phyloP scores from a whole-genome alignment of 2,329 filamentous ascomycete species.

The Fusarium coicis region DNA sequence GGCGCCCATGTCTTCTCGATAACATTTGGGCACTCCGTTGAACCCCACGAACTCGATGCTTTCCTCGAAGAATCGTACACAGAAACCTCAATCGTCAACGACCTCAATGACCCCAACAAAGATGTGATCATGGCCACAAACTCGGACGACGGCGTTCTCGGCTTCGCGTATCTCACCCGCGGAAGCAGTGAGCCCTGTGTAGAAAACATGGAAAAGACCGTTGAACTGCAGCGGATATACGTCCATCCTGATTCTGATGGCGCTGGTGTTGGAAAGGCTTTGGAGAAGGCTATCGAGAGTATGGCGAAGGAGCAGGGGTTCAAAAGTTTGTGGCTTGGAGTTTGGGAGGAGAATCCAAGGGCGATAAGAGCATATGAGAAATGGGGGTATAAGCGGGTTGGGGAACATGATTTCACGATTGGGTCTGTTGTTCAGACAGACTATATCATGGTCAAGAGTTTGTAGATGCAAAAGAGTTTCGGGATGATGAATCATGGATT shows the following conservation, averaged over 20 bases:
- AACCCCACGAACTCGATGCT: constrained; percentile 49
- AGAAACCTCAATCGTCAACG: constrained; percentile 44
- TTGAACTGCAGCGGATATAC: constrained; percentile 59
- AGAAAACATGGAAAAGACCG: constrained; percentile 38
- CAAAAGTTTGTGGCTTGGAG: constrained; percentile 57
- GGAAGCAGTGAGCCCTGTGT: constrained; percentile 53
- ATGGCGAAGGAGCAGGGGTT: constrained; percentile 52
- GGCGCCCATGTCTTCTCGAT: constrained; percentile 51
- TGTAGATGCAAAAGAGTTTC: background rate
- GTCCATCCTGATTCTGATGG: constrained; percentile 51
- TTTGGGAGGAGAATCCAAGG: constrained; percentile 58
- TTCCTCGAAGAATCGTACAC: constrained; percentile 54
- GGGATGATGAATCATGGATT: background rate
- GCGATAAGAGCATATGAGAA: constrained; percentile 54
- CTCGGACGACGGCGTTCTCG: constrained; percentile 43
- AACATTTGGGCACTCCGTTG: constrained; percentile 56
- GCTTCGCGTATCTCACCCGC: constrained; percentile 55
- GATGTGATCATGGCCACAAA: constrained; percentile 43
- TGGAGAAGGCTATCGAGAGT: constrained; percentile 46
- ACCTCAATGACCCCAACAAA: constrained; percentile 40
- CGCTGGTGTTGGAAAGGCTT: constrained; percentile 50
- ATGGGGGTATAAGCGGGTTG: constrained; percentile 54
- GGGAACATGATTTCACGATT: constrained; percentile 55
- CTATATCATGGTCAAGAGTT: constrained; percentile 52
- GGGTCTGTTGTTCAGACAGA: constrained; percentile 56